These are phyloP conservation scores for Panaeolus cyanescens DNA, from an alignment of 768 basidiomycete genomes.

Conservation along the genomic window DNA sequence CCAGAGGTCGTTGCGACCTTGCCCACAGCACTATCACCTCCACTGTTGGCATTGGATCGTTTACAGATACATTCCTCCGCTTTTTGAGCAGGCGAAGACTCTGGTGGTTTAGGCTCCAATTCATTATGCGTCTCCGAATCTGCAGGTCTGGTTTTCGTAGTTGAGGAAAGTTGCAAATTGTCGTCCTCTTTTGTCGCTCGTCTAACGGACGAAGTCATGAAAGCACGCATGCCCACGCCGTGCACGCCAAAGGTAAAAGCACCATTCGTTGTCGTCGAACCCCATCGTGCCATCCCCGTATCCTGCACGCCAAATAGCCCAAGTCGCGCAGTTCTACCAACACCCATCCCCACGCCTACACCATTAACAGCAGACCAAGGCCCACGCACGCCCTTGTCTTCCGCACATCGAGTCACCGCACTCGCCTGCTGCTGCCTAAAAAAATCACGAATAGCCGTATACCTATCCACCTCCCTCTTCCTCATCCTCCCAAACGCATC, in stretches of 20 bases:
- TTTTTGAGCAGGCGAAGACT: neutral
- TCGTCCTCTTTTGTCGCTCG: neutral
- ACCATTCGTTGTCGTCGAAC: neutral
- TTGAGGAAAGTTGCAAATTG: slow-evolving; percentile 2
- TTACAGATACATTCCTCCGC: neutral
- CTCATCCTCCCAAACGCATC: neutral
- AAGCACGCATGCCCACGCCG: slow-evolving; percentile 7
- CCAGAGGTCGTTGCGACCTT: neutral
- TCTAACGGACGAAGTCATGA: neutral
- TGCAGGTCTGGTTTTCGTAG: neutral
- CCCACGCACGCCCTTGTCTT: neutral
- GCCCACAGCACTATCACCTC: neutral
- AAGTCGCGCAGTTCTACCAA: neutral
- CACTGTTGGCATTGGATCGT: neutral
- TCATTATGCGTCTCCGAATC: neutral
- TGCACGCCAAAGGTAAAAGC: neutral
- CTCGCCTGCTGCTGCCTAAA: slow-evolving; percentile 43
- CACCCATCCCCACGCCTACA: neutral
- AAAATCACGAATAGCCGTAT: slow-evolving; percentile 58
- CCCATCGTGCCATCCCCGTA: neutral
- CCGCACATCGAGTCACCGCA: slow-evolving; percentile 9
- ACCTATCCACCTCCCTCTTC: slow-evolving; percentile 47
- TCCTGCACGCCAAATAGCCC: neutral
- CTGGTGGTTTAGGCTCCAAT: neutral
- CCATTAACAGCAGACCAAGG: neutral